phyloP scores from a whole-genome alignment of 2,329 filamentous ascomycete genomes.

The Ceratocystis lukuohia region DNA sequence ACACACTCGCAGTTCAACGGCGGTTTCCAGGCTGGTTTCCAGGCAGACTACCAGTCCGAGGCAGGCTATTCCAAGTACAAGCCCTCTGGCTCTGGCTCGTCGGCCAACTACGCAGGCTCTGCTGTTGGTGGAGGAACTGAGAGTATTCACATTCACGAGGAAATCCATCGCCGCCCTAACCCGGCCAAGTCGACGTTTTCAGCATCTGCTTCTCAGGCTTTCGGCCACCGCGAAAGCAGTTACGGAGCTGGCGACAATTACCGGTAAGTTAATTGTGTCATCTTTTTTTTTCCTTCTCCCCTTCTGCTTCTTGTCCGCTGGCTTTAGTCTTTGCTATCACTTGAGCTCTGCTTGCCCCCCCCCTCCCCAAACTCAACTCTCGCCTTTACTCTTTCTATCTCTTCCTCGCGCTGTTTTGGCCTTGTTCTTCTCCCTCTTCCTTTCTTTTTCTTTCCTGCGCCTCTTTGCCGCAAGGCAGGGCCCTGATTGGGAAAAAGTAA shows the following conservation, averaged over 20 bases:
- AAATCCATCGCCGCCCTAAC: conserved; percentile 15
- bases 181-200: conserved; percentile 14
- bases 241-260: conserved; percentile 15
- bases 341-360: conserved; percentile 19
- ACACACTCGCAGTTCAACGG: not conserved
- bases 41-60: not conserved
- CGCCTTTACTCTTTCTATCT: not conserved
- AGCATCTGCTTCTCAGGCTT: conserved; percentile 5
- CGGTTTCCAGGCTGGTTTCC: not conserved
- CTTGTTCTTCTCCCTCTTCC: not conserved
- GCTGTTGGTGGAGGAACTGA: conserved; percentile 3
- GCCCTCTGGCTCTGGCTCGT: not conserved
- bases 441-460: conserved; percentile 22
- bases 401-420: not conserved
- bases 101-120: conserved; percentile 6
- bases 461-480: conserved; percentile 1
- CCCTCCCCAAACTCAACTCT: not conserved
- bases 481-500: conserved; percentile 6
- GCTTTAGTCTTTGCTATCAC: not conserved
- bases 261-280: conserved; percentile 10
- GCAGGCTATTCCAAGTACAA: not conserved
- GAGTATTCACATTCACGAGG: conserved; percentile 16
- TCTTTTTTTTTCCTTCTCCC: not conserved
- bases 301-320: not conserved
- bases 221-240: conserved; percentile 2